A percentile compares a stretch with the other conserved stretches of the same genome.
phyloP scores from a whole-genome alignment of 176 grass and related monocot species.

The Canna indica region DNA sequence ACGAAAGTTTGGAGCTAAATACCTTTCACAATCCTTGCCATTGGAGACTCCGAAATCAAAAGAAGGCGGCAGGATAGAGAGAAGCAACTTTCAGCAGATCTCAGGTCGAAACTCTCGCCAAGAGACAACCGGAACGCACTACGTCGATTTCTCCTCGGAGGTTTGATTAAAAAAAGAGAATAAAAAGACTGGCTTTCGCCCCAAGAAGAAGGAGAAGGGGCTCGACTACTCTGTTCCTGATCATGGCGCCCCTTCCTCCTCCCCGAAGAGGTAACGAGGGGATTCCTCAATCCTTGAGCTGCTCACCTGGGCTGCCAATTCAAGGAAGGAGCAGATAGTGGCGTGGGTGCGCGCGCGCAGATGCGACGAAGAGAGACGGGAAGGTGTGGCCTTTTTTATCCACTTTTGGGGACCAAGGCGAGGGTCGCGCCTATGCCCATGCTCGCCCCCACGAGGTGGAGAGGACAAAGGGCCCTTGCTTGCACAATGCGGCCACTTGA shows the following conservation, averaged over 20 bases:
- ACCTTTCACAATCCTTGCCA: neutral
- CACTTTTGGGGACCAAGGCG: neutral
- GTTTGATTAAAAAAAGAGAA: neutral
- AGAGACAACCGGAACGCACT: neutral
- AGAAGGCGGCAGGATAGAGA: neutral
- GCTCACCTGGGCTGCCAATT: neutral
- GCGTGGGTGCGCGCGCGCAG: neutral
- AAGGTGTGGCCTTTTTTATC: neutral
- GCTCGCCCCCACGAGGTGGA: too few species aligned
- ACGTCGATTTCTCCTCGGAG: neutral
- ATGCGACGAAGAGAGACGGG: neutral
- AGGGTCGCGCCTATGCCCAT: neutral
- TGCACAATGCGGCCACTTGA: too few species aligned
- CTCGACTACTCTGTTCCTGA: neutral
- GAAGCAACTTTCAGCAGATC: neutral
- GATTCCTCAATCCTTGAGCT: neutral
- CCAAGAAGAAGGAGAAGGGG: neutral
- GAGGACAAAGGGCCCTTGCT: too few species aligned
- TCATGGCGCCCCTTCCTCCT: neutral
- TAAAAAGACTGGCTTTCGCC: neutral
- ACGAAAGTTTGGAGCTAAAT: neutral
- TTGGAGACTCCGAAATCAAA: neutral
- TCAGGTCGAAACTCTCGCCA: too few species aligned
- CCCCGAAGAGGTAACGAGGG: neutral
- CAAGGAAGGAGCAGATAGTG: neutral